Evolutionary conservation across 441 rosid genomes (phyloP).

Genomic region (Isatis lusitanica): DNA sequence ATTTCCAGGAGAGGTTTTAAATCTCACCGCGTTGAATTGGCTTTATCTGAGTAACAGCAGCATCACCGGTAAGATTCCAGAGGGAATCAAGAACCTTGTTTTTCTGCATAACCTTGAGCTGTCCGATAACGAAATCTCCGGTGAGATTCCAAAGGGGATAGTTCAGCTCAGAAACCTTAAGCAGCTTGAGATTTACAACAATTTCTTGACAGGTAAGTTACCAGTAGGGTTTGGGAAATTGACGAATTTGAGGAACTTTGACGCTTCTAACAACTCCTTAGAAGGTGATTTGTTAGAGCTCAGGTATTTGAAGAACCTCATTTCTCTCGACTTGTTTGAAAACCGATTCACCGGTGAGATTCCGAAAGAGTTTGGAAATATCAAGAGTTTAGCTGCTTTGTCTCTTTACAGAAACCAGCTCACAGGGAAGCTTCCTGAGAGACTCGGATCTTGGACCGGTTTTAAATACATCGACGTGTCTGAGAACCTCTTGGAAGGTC

Average conservation of each 20-base stretch:
- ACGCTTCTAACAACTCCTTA: constrained; percentile 49
- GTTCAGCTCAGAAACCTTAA: constrained; percentile 37
- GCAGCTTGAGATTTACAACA: constrained; percentile 65
- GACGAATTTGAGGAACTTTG: constrained; percentile 40
- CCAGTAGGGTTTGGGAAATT: constrained; percentile 55
- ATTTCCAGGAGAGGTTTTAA: constrained; percentile 47
- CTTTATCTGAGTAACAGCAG: constrained; percentile 55
- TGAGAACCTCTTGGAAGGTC: constrained; percentile 56
- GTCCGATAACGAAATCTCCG: constrained; percentile 48
- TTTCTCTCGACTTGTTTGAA: constrained; percentile 47
- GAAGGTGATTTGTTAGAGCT: constrained; percentile 57
- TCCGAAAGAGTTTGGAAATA: constrained; percentile 55
- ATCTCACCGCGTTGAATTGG: constrained; percentile 49
- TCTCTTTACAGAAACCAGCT: constrained; percentile 56
- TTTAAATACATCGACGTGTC: constrained; percentile 52
- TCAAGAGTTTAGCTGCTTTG: constrained; percentile 46
- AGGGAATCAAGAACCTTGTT: constrained; percentile 43
- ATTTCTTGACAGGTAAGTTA: constrained; percentile 51
- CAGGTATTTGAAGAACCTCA: constrained; percentile 41
- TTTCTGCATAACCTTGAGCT: constrained; percentile 53
- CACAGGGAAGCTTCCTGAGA: constrained; percentile 52
- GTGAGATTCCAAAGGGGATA: constrained; percentile 51
- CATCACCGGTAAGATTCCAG: constrained; percentile 59
- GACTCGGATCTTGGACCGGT: constrained; percentile 50
- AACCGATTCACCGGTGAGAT: constrained; percentile 57